phyloP scores from a whole-genome alignment of 2,329 filamentous ascomycete genomes.

The Paecilomyces sp. region DNA sequence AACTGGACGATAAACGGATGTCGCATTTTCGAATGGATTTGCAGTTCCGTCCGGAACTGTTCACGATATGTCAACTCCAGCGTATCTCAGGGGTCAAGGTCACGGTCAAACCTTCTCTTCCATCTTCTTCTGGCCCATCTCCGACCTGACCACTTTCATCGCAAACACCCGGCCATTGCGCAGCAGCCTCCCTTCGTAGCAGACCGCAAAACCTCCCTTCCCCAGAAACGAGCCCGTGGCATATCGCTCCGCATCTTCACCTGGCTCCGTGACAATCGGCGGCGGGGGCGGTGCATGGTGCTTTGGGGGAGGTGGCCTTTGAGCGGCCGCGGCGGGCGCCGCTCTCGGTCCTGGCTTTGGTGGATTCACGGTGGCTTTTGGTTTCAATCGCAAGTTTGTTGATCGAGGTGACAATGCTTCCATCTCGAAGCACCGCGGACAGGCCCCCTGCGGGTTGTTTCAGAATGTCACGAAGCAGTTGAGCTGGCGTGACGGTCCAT shows the following conservation, averaged over 20 bases:
- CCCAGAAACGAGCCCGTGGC: constrained; percentile 39
- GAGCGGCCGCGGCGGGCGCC: constrained; percentile 16
- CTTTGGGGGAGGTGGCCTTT: constrained; percentile 29
- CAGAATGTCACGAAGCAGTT: constrained; percentile 11
- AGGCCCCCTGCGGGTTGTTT: constrained; percentile 11
- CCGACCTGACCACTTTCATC: constrained; percentile 45
- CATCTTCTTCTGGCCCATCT: constrained; percentile 46
- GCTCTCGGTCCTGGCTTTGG: constrained; percentile 31
- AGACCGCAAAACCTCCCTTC: constrained; percentile 46
- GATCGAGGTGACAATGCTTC: constrained; percentile 43
- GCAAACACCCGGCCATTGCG: constrained; percentile 40
- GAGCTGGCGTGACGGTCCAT: constrained; percentile 1
- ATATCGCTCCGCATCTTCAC: constrained; percentile 38
- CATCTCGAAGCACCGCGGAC: constrained; percentile 25
- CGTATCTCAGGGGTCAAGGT: neutral
- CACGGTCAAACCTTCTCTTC: constrained; percentile 37
- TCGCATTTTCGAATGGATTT: constrained; percentile 96
- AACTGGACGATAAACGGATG: constrained; percentile 96
- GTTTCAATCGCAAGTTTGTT: constrained; percentile 39
- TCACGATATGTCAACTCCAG: constrained; percentile 8
- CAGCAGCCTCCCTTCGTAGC: constrained; percentile 40
- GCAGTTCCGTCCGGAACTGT: constrained; percentile 72
- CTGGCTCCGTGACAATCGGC: constrained; percentile 37
- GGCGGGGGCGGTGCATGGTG: constrained; percentile 42
- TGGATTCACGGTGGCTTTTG: constrained; percentile 31